Base-by-base conservation (phyloP, 2,329 filamentous ascomycete species). In the Rhynchosporium graminicola region DNA sequence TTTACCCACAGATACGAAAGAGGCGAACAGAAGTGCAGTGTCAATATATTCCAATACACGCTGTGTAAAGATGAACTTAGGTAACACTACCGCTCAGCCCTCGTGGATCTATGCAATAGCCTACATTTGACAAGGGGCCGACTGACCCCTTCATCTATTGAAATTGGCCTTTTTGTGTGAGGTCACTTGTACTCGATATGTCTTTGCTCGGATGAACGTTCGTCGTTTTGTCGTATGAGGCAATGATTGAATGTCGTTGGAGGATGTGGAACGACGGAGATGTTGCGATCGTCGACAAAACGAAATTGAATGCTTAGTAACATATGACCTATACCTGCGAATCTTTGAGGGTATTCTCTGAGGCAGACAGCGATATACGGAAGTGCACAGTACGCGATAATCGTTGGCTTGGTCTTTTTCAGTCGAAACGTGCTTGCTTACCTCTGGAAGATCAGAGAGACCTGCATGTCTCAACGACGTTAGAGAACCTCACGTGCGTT, bases 191-290 rank as follows among this genome's bases (percentile, higher is more conserved):
- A 56, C 52, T 13, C 45, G 52, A 56, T 20, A 56, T 28, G 45
- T 43, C 52, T 45, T 56, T 56, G 52, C 38, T 56, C 43, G 52
- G 52, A 45, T 45, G 38, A n/a, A 45, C 29, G 13, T 28, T 56
- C 52, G 38, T 33, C 52, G 29, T 56, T 12, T 26, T 31, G 28
- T 56, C 38, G 38, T 29, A 45, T 33, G 52, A 56, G 52, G 38
- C 52, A 45, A 31, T 56, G 52, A 45, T 56, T 29, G 38, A 50
- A 45, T 56, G 40, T 15, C 20, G 52, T 56, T 56, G 38, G 42
- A 31, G 31, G 38, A 33, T 29, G 28, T 45, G 26, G 43, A 56
- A 56, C 40, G 28, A 43, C 45, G 52, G 52, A 56, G 12, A 56
- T 38, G 15, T 20, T 56, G 38, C 52, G 52, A 56, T 56, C 52